phyloP scores from a whole-genome alignment of 176 grass and related monocot species.

The Cenchrus fungigraminus region DNA sequence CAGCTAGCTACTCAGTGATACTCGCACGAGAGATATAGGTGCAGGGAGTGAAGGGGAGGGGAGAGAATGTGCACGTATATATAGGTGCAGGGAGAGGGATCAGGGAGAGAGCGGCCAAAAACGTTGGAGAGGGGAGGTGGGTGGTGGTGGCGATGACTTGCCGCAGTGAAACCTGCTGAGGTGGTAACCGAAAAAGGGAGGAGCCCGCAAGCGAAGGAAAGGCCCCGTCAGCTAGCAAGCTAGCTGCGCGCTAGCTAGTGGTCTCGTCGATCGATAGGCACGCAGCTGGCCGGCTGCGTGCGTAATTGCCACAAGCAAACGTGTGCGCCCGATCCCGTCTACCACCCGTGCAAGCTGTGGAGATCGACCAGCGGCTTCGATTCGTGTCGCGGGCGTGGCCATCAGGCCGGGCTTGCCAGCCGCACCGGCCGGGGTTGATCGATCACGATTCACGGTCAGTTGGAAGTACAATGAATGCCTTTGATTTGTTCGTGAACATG shows the following conservation, averaged over 20 bases:
- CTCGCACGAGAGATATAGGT: not conserved
- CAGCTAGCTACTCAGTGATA: not conserved
- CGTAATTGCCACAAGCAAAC: not conserved
- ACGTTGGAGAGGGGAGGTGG: not conserved
- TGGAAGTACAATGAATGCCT: too few species aligned
- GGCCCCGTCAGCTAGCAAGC: not conserved
- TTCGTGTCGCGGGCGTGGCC: too few species aligned
- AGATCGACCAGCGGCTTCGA: too few species aligned
- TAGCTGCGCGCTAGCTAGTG: not conserved
- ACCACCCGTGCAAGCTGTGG: not conserved
- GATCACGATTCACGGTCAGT: too few species aligned
- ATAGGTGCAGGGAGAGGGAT: conserved; percentile 14
- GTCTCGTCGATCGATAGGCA: not conserved
- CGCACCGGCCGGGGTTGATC: too few species aligned
- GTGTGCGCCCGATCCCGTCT: not conserved
- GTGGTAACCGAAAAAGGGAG: conserved; percentile 43
- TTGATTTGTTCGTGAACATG: too few species aligned
- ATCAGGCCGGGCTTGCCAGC: too few species aligned
- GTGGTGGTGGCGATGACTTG: conserved; percentile 43
- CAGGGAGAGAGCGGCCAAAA: not conserved
- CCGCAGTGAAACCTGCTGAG: conserved; percentile 37
- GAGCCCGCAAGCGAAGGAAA: conserved; percentile 33
- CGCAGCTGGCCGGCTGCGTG: not conserved
- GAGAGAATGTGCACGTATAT: conserved; percentile 25
- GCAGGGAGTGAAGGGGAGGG: not conserved